phyloP scores from a whole-genome alignment of 2,329 filamentous ascomycete genomes.

The Incumbomyces delicatus region DNA sequence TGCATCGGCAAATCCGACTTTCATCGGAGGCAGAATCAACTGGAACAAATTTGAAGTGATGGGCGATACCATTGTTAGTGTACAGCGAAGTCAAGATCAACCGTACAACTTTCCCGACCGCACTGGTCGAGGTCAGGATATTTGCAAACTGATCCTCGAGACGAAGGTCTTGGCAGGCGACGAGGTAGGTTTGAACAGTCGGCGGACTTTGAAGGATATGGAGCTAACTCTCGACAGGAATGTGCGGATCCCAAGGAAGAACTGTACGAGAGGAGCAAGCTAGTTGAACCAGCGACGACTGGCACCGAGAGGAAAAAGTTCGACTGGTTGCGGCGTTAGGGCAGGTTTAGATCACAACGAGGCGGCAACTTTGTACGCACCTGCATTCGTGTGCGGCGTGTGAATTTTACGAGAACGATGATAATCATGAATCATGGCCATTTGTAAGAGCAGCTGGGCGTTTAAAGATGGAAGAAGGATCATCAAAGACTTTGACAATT shows the following conservation, averaged over 20 bases:
- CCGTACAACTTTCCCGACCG: constrained; percentile 60
- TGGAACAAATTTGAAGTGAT: constrained; percentile 98
- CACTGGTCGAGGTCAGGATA: constrained; percentile 47
- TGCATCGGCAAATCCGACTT: constrained; percentile 84
- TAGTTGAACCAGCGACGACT: constrained; percentile 37
- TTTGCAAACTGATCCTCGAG: constrained; percentile 68
- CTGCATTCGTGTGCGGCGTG: too few relatives aligned
- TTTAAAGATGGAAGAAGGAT: too few relatives aligned
- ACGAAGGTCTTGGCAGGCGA: constrained; percentile 75
- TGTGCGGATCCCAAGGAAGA: constrained; percentile 21
- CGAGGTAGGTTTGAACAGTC: constrained; percentile 52
- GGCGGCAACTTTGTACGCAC: too few relatives aligned
- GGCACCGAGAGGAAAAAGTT: constrained; percentile 33
- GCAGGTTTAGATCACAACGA: neutral
- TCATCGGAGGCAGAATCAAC: constrained; percentile 74
- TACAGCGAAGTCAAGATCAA: constrained; percentile 83
- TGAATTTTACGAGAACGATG: neutral
- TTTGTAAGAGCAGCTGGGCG: too few relatives aligned
- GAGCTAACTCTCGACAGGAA: constrained; percentile 33
- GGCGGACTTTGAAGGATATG: neutral
- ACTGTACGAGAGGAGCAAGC: constrained; percentile 49
- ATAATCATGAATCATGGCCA: neutral
- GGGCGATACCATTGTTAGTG: constrained; percentile 78
- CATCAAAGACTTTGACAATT: too few relatives aligned
- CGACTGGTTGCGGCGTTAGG: constrained; percentile 30